These are phyloP conservation scores for Gnaphalium uliginosum DNA, from an alignment of 129 eudicot species.

Conservation along the genomic window DNA sequence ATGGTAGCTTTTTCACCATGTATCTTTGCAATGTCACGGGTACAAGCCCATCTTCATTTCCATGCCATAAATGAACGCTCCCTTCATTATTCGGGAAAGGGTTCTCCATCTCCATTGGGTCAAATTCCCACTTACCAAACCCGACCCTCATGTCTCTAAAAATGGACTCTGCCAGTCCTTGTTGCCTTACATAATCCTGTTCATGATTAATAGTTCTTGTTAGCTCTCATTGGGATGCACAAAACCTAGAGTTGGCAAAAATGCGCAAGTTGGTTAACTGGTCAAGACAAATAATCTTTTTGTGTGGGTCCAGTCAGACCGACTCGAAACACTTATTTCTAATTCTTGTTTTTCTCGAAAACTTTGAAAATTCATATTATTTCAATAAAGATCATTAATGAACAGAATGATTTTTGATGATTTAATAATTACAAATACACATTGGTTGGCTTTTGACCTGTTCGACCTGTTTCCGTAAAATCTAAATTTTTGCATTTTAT, in stretches of 20 bases:
- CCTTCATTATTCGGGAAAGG: constrained; percentile 50
- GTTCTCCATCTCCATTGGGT: constrained; percentile 64
- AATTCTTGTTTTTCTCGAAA: background rate
- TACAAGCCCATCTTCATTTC: constrained; percentile 61
- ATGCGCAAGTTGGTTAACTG: background rate
- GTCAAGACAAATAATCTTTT: background rate
- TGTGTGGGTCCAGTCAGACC: background rate
- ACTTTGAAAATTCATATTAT: too few relatives aligned
- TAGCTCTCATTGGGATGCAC: background rate
- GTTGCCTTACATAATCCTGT: constrained; percentile 63
- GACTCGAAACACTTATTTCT: background rate
- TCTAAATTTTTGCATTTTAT: too few relatives aligned
- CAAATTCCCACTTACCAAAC: constrained; percentile 76
- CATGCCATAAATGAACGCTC: constrained; percentile 75
- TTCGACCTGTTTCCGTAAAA: background rate
- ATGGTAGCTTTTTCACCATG: constrained; percentile 57
- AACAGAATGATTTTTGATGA: too few relatives aligned
- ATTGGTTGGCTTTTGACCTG: background rate
- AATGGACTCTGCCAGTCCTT: constrained; percentile 64
- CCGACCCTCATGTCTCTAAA: constrained; percentile 70
- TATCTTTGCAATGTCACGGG: constrained; percentile 56
- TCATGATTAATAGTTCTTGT: background rate
- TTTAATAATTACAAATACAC: background rate
- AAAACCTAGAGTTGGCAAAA: background rate
- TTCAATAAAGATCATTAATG: too few relatives aligned